Evolutionary conservation across 495 filamentous ascomycete species (phyloP), one percentile per base, ranked within the genome.

Genomic region (Rostrohypoxylon terebratum): DNA sequence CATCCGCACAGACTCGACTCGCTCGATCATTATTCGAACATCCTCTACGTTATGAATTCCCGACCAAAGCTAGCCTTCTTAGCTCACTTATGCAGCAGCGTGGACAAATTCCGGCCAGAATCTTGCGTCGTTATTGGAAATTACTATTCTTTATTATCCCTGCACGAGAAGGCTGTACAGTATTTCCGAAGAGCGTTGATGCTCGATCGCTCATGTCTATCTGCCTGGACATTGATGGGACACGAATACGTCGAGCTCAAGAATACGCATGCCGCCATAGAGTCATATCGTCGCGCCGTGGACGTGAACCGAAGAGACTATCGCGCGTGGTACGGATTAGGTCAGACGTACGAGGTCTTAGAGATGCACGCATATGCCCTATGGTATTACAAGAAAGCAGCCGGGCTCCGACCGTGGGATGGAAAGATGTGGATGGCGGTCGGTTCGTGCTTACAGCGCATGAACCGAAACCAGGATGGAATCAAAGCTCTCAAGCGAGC

Each of bases 181-280:
- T 98, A 98, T 81, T 99, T 99, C 84, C 92, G 96, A 4, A 92
- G 96, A 16, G 96, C 96, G 0, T 83, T 99, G n/a, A 97, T 93
- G 1, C 86, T 99, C 0, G 96, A 99, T 77, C 91, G 94, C 9
- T 91, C 88, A 45, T 99, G 95, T 72, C 84, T 97, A 33, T 95
- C 93, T 4, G 96, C 96, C 13, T 99, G 96, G 96, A 99, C 94
- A 0, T 85, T 99, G 0, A 99, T 99, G 96, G 96, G 96, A 8
- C 96, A 98, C 78, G 96, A 99, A 77, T 99, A 98, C 78, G 93
- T 98, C 36, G 96, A 99, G 78, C 91, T 99, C 83, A 99, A 98
- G 75, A 99, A 99, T 75, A 99, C 96, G 0, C 96, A 99, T 75
- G 94, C 96, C 0, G 96, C 96, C 14, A 98, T 99, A 68, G 96